A percentile compares a stretch with the other conserved stretches of the same genome.
phyloP scores from a whole-genome alignment of 2,329 filamentous ascomycete genomes.

The Alternaria triticina region DNA sequence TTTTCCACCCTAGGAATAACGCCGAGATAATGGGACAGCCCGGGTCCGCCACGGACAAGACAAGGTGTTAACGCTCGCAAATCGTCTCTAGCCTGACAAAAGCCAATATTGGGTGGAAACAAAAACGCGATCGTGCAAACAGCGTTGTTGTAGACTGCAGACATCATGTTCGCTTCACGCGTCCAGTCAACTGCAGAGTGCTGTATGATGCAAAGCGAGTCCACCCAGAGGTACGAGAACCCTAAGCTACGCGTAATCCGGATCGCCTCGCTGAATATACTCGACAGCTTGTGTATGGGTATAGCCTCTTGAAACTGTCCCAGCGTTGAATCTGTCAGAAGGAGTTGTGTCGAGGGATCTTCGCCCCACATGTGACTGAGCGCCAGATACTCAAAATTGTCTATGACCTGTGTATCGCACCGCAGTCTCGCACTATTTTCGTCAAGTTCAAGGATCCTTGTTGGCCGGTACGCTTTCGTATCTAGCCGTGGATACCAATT shows the following conservation, averaged over 20 bases:
- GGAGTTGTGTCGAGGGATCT: not conserved
- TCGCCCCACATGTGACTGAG: slow-evolving; percentile 21
- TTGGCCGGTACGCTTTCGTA: not conserved
- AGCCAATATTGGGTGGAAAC: not conserved
- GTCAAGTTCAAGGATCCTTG: slow-evolving; percentile 8
- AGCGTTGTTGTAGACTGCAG: slow-evolving; percentile 17
- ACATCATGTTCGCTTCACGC: slow-evolving; percentile 14
- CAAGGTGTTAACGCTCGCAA: slow-evolving; percentile 9
- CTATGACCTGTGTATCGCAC: not conserved
- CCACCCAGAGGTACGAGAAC: slow-evolving; percentile 29
- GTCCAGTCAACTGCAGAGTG: slow-evolving; percentile 14
- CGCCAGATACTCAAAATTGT: slow-evolving; percentile 7
- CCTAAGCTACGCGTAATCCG: slow-evolving; percentile 14
- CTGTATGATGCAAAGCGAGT: slow-evolving; percentile 30
- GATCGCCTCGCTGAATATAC: slow-evolving; percentile 22
- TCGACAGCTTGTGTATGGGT: slow-evolving; percentile 2
- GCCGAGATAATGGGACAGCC: too few relatives aligned
- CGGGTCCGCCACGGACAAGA: slow-evolving; percentile 12
- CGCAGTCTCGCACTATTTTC: not conserved
- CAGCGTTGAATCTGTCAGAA: not conserved
- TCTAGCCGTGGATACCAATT: not conserved
- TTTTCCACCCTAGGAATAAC: too few relatives aligned
- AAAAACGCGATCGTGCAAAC: slow-evolving; percentile 14
- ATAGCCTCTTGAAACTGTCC: not conserved
- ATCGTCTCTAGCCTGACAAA: not conserved